These are phyloP conservation scores for Cladosporium austrohemisphaericum DNA, from an alignment of 2,329 filamentous ascomycete genomes.

Conservation along the genomic window DNA sequence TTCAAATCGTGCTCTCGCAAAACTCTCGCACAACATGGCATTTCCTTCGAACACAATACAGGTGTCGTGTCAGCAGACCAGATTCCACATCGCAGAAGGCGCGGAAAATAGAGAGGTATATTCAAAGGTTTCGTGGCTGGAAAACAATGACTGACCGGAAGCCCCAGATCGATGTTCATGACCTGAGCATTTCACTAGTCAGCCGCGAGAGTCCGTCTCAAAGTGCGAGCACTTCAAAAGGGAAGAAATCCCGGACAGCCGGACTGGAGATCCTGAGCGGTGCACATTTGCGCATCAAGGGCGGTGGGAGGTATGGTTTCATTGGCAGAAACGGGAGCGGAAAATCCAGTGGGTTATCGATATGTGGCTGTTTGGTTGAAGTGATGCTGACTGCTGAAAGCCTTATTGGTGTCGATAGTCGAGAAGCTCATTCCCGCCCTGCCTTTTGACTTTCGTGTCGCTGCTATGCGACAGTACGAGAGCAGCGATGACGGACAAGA, in stretches of 20 bases:
- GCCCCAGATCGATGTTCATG: slow-evolving; percentile 53
- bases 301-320: slow-evolving; percentile 70
- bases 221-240: slow-evolving; percentile 38
- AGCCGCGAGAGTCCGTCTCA: slow-evolving; percentile 33
- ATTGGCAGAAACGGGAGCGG: slow-evolving; percentile 78
- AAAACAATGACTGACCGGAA: neutral
- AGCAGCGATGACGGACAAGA: slow-evolving; percentile 9
- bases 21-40: neutral
- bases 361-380: neutral
- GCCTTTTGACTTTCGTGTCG: slow-evolving; percentile 10
- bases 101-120: slow-evolving; percentile 11
- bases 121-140: neutral
- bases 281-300: slow-evolving; percentile 68
- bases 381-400: slow-evolving; percentile 53
- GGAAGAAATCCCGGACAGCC: slow-evolving; percentile 45
- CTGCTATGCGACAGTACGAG: slow-evolving; percentile 15
- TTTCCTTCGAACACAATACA: slow-evolving; percentile 5
- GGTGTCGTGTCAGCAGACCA: slow-evolving; percentile 17
- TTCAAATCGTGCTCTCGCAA: too few species aligned
- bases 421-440: slow-evolving; percentile 17
- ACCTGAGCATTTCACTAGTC: slow-evolving; percentile 65
- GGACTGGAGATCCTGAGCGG: slow-evolving; percentile 62
- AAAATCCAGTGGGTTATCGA: slow-evolving; percentile 63
- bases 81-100: slow-evolving; percentile 17
- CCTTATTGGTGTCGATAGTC: slow-evolving; percentile 46